Conservation (phyloP, 2,329 filamentous ascomycete genomes). For the Fusarium xyrophilum region DNA sequence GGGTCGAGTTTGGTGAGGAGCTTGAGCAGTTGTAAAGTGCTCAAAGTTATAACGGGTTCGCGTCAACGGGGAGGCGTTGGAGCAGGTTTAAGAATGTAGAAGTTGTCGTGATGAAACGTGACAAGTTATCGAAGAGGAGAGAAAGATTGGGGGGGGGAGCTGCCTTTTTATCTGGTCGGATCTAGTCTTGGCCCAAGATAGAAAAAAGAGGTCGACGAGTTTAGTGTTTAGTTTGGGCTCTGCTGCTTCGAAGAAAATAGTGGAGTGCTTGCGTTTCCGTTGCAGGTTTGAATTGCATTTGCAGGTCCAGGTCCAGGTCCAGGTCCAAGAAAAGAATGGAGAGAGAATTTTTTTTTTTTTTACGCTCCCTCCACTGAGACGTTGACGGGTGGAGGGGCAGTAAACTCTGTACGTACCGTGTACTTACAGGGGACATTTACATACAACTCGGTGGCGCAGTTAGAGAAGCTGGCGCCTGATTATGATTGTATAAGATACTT, state of each 20-base stretch:
- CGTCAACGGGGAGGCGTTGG: background rate
- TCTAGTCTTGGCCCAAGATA: slow-evolving; percentile 2
- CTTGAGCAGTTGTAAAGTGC: slow-evolving; percentile 18
- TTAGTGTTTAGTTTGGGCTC: slow-evolving; percentile 22
- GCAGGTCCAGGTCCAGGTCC: background rate
- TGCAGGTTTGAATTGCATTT: background rate
- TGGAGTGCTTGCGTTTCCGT: background rate
- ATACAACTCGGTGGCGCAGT: slow-evolving; percentile 20
- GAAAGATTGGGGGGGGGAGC: slow-evolving; percentile 1
- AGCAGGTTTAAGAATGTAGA: background rate
- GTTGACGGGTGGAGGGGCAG: slow-evolving; percentile 36
- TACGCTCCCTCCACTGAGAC: slow-evolving; percentile 38
- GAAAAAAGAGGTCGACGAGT: slow-evolving; percentile 1
- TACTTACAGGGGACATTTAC: background rate
- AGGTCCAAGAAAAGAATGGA: background rate
- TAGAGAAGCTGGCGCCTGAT: background rate
- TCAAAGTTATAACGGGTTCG: background rate
- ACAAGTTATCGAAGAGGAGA: slow-evolving; percentile 9
- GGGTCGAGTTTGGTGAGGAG: slow-evolving; percentile 33
- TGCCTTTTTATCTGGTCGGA: slow-evolving; percentile 24
- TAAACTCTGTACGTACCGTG: background rate
- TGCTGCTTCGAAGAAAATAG: slow-evolving; percentile 6
- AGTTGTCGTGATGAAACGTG: background rate
- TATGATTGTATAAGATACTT: background rate
- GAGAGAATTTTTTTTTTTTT: slow-evolving; percentile 37